Evolutionary conservation across 2,329 filamentous ascomycete genomes (phyloP), one percentile per base, ranked within the genome.

Genomic region (Talaromyces sp.): DNA sequence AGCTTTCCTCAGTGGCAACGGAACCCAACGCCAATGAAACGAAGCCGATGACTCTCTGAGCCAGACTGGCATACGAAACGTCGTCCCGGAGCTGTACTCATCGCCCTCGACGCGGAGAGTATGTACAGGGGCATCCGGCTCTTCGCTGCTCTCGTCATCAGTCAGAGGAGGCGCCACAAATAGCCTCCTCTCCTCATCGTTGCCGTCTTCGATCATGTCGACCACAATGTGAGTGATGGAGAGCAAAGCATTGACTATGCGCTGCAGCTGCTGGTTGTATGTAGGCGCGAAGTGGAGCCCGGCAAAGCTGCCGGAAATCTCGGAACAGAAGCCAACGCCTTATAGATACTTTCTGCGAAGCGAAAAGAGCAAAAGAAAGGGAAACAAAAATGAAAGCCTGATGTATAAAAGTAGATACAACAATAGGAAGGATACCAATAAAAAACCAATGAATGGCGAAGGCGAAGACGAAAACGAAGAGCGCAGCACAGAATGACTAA

Each of bases 1-100:
- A 52, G 72, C 75, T 58, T 79, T 79, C 54, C 79, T 70, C 19
- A 80, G 53, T 0, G 76, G 75, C 17, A 79, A 64, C 3, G 79
- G 79, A 5, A 81, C 73, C 79, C 79, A 81, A 66, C 70, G 70
- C 75, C 75, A 80, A 63, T 71, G 76, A 62, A 79, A 79, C 3
- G 76, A 75, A 57, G 75, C 76, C 57, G 77, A 79, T 9, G 77
- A 78, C 63, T 80, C 78, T 59, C 72, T 73, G 60, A 81, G 65
- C 79, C 79, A 81, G 58, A 80, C 70, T 38, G 79, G 79, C 24
- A 80, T 66, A n/a, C 60, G 60, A 54, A 55, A 60, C 31, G 53
- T 55, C 17, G 53, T 56, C 21, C 52, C 51, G 19, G 32, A 35
- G 57, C 35, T 24, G 4, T 35, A 21, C n/a, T 43, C 54, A 3